A percentile compares a stretch with the other conserved stretches of the same genome.
These are phyloP conservation scores for Aquilaria yunnanensis DNA, from an alignment of 345 rosid species.

Conservation along the genomic window DNA sequence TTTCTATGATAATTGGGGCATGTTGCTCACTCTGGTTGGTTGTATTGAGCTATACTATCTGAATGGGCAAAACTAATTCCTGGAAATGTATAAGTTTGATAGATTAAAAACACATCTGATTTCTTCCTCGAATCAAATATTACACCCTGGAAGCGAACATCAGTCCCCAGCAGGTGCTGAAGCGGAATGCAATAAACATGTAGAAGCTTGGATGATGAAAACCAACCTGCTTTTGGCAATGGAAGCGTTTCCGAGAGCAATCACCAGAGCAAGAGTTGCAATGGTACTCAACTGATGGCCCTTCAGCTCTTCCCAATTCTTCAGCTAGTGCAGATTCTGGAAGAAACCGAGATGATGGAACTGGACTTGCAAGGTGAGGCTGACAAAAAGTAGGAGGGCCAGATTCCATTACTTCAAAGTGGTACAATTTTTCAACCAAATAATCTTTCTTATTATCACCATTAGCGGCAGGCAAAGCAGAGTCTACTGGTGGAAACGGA, in stretches of 20 bases:
- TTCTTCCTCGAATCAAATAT: not conserved
- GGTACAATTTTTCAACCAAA: slow-evolving; percentile 64
- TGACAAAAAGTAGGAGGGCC: slow-evolving; percentile 36
- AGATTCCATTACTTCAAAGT: slow-evolving; percentile 58
- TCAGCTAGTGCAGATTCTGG: slow-evolving; percentile 72
- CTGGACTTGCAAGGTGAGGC: slow-evolving; percentile 44
- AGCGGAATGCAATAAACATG: not conserved
- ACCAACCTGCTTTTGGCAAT: slow-evolving; percentile 94
- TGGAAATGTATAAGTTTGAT: no score
- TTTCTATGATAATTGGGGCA: no score
- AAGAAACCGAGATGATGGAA: slow-evolving; percentile 53
- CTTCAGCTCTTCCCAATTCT: slow-evolving; percentile 71
- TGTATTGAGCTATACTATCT: no score
- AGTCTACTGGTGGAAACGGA: slow-evolving; percentile 55
- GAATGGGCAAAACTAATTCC: no score
- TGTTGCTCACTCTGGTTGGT: no score
- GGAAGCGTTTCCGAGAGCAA: slow-evolving; percentile 98
- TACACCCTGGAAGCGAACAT: not conserved
- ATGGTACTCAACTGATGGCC: slow-evolving; percentile 90
- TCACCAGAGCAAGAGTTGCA: slow-evolving; percentile 99
- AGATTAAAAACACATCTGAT: not conserved
- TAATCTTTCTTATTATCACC: slow-evolving; percentile 36
- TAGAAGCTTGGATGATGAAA: slow-evolving; percentile 1
- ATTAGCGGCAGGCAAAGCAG: slow-evolving; percentile 30
- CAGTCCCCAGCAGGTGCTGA: no score